A percentile compares a stretch with the other conserved stretches of the same genome.
Conservation (phyloP, 1,284 basidiomycete species). For the Puccinia horiana region DNA sequence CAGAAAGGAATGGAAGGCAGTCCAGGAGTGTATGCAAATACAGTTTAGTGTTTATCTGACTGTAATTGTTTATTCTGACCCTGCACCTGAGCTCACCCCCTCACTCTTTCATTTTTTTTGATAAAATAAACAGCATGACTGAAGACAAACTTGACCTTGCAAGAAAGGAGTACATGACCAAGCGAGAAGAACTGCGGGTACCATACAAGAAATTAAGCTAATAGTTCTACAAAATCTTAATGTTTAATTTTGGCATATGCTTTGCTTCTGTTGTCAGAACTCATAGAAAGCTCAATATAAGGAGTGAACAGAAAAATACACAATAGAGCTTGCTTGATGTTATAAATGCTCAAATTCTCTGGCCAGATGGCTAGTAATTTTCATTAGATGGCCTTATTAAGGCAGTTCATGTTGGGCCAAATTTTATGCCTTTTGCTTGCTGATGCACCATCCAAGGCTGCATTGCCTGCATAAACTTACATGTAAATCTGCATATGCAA, state of each 20-base stretch:
- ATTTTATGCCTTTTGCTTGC: too few relatives aligned
- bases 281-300: too few relatives aligned
- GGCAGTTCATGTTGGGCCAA: too few relatives aligned
- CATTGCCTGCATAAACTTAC: too few relatives aligned
- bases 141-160: constrained; percentile 36
- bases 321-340: too few relatives aligned
- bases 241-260: background rate
- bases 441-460: too few relatives aligned
- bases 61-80: background rate
- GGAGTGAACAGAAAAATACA: too few relatives aligned
- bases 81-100: background rate
- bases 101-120: background rate
- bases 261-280: too few relatives aligned
- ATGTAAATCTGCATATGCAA: too few relatives aligned
- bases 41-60: constrained; percentile 19
- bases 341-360: too few relatives aligned
- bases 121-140: constrained; percentile 23
- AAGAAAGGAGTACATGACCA: constrained; percentile 31
- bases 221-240: background rate
- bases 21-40: constrained; percentile 32
- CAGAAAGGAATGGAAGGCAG: constrained; percentile 27
- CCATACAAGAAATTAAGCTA: constrained; percentile 41
- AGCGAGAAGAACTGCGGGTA: constrained; percentile 30
- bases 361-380: too few relatives aligned
- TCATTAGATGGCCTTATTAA: too few relatives aligned